Evolutionary conservation across 192 early-diverging fungal species (phyloP).

Genomic region (Piromyces finnis): DNA sequence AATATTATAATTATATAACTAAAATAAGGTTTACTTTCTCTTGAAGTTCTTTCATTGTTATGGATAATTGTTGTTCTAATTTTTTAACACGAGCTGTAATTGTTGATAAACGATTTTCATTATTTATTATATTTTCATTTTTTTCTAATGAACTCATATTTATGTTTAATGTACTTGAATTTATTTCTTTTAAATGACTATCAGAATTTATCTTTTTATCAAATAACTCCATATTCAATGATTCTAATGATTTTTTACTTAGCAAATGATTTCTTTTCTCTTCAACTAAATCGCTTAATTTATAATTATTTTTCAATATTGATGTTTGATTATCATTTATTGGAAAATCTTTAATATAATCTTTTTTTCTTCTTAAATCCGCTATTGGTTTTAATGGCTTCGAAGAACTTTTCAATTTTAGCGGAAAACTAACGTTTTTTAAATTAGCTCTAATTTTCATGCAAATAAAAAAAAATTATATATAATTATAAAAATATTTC

Average conservation of each 20-base stretch:
- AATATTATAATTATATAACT: too few relatives aligned
- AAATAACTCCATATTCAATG: neutral
- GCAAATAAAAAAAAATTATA: too few relatives aligned
- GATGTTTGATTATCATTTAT: neutral
- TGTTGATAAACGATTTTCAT: neutral
- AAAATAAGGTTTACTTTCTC: too few relatives aligned
- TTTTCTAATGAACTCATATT: neutral
- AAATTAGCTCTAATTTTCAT: neutral
- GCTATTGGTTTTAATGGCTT: neutral
- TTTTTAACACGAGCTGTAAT: neutral
- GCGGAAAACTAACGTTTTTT: neutral
- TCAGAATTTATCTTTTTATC: neutral
- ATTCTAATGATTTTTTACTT: neutral
- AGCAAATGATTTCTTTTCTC: neutral
- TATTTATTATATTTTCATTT: neutral
- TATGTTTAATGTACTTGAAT: neutral
- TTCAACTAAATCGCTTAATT: neutral
- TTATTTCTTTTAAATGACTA: neutral
- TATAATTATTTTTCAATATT: neutral
- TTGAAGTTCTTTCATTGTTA: neutral
- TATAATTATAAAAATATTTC: too few relatives aligned
- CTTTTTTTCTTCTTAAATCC: neutral
- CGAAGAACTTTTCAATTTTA: neutral
- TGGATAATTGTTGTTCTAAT: neutral
- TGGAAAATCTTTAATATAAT: neutral